Conservation (phyloP, 495 filamentous ascomycete species). For the Penicillium silybi region DNA sequence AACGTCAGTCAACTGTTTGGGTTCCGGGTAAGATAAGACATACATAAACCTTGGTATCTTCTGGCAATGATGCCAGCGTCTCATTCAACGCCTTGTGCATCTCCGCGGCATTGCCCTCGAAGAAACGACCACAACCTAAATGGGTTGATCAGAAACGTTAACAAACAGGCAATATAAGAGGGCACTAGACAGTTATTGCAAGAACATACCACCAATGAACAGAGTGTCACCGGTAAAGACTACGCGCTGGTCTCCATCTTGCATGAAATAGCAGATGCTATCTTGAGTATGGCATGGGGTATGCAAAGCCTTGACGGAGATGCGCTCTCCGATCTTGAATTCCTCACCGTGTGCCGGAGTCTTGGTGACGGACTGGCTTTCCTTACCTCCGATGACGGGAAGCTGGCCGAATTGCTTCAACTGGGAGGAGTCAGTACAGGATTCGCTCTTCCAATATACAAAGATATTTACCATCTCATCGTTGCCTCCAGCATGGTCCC, state of each 20-base stretch:
- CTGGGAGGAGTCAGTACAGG: slow-evolving; percentile 39
- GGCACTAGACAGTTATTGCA: no score
- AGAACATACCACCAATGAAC: slow-evolving; percentile 75
- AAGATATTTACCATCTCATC: slow-evolving; percentile 58
- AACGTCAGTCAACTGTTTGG: slow-evolving; percentile 1
- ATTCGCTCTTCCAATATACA: background rate
- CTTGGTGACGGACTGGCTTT: slow-evolving; percentile 74
- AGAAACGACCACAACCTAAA: slow-evolving; percentile 91
- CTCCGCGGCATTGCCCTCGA: slow-evolving; percentile 84
- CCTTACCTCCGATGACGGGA: slow-evolving; percentile 79
- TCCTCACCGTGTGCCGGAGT: slow-evolving; percentile 69
- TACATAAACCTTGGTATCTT: slow-evolving; percentile 93
- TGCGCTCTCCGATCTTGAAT: slow-evolving; percentile 78
- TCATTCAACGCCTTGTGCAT: slow-evolving; percentile 92
- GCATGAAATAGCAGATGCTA: slow-evolving; percentile 87
- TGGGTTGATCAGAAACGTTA: background rate
- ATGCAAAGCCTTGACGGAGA: slow-evolving; percentile 83
- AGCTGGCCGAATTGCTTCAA: slow-evolving; percentile 61
- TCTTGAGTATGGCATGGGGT: slow-evolving; percentile 98
- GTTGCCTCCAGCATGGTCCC: slow-evolving; percentile 95
- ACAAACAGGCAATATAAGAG: background rate
- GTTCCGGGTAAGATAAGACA: background rate
- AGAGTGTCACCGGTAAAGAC: slow-evolving; percentile 97
- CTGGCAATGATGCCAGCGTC: slow-evolving; percentile 72
- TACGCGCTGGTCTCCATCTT: slow-evolving; percentile 74